These are phyloP conservation scores for Pythium brachiatum DNA, from an alignment of 352 stramenopile species.

Conservation along the genomic window DNA sequence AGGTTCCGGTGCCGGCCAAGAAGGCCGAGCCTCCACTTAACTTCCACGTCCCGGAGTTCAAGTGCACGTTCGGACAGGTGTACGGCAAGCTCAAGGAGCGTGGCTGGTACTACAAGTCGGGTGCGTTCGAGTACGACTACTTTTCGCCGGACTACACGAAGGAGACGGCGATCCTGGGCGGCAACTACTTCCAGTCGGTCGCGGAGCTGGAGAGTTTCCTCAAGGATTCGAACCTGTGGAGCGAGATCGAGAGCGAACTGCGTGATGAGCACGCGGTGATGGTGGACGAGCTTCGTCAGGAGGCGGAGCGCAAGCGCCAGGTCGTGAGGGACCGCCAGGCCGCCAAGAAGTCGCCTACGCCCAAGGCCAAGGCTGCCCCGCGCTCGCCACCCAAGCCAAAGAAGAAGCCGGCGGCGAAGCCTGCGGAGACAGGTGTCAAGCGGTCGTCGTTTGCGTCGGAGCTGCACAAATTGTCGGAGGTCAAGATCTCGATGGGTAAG, in stretches of 20 bases:
- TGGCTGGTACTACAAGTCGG: slow-evolving; percentile 56
- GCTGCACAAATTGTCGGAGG: not conserved
- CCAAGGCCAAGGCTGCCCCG: slow-evolving; percentile 7
- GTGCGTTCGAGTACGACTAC: slow-evolving; percentile 81
- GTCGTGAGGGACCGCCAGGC: slow-evolving; percentile 14
- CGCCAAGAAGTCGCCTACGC: slow-evolving; percentile 10
- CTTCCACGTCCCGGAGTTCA: slow-evolving; percentile 60
- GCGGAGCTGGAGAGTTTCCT: slow-evolving; percentile 59
- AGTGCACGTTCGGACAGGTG: slow-evolving; percentile 64
- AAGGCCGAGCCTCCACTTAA: slow-evolving; percentile 33
- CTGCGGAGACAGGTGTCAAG: slow-evolving; percentile 3
- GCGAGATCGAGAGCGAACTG: slow-evolving; percentile 51
- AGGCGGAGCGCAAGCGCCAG: slow-evolving; percentile 36
- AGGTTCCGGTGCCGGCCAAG: slow-evolving; percentile 27
- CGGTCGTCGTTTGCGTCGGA: slow-evolving; percentile 8
- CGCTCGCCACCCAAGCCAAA: slow-evolving; percentile 11
- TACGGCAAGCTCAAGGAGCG: slow-evolving; percentile 56
- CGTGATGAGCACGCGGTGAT: slow-evolving; percentile 46
- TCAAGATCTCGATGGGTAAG: slow-evolving; percentile 58
- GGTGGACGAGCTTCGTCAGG: slow-evolving; percentile 51
- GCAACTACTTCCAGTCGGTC: slow-evolving; percentile 68
- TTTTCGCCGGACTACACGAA: slow-evolving; percentile 67
- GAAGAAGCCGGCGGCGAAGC: slow-evolving; percentile 8
- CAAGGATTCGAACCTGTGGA: slow-evolving; percentile 56
- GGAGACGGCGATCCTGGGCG: slow-evolving; percentile 43